Evolutionary conservation across 805 yeast genomes (phyloP).

Genomic region (Priceomyces haplophilus): DNA sequence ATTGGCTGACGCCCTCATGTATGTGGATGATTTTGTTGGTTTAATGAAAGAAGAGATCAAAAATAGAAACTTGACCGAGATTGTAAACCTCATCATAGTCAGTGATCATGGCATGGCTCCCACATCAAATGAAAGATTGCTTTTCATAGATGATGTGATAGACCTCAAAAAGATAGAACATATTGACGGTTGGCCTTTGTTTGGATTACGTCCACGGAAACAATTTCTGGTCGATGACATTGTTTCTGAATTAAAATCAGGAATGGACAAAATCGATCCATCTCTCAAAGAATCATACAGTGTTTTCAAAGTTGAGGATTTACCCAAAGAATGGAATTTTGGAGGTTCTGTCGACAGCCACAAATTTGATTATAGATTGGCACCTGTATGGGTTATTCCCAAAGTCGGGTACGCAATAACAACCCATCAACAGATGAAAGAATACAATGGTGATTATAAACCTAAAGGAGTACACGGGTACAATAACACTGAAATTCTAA

Average conservation of each 20-base stretch:
- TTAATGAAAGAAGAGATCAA: slow-evolving; percentile 46
- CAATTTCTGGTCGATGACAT: slow-evolving; percentile 43
- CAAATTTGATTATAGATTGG: slow-evolving; percentile 57
- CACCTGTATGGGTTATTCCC: slow-evolving; percentile 86
- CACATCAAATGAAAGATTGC: slow-evolving; percentile 63
- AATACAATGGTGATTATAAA: slow-evolving; percentile 45
- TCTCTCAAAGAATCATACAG: slow-evolving; percentile 31
- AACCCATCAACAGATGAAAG: slow-evolving; percentile 55
- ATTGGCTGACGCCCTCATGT: slow-evolving; percentile 49
- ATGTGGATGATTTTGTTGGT: slow-evolving; percentile 66
- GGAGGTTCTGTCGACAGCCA: slow-evolving; percentile 38
- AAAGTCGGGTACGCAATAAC: slow-evolving; percentile 75
- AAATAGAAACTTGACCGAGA: slow-evolving; percentile 54
- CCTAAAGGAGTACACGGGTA: slow-evolving; percentile 86
- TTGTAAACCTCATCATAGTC: slow-evolving; percentile 73
- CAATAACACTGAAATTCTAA: slow-evolving; percentile 68
- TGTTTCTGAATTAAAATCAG: slow-evolving; percentile 38
- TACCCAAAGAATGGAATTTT: slow-evolving; percentile 54
- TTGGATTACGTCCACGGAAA: slow-evolving; percentile 62
- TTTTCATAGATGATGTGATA: slow-evolving; percentile 71
- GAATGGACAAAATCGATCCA: slow-evolving; percentile 22
- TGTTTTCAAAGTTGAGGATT: slow-evolving; percentile 52
- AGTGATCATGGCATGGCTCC: slow-evolving; percentile 97
- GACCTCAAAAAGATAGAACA: slow-evolving; percentile 54
- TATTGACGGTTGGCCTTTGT: slow-evolving; percentile 83